Base-by-base conservation (phyloP, 2,329 filamentous ascomycete genomes). In the Aspergillus candidus region DNA sequence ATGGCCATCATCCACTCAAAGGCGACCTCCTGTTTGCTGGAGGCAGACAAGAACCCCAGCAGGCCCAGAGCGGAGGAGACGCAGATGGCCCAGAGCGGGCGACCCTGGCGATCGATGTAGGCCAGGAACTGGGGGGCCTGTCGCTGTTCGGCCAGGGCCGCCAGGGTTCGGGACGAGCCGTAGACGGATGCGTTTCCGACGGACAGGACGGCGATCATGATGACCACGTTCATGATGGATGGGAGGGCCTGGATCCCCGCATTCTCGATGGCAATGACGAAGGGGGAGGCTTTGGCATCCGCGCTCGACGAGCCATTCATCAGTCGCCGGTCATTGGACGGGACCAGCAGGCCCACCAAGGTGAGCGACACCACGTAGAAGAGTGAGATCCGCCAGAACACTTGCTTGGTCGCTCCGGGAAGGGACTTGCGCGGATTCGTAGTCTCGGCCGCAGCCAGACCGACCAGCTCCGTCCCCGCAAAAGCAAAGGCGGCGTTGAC, bases 131-230 rank as follows among this genome's bases (percentile, higher is more conserved):
- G 76, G 6, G 90, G 89, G 0, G 87, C 89, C 62, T 93, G 88
- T 43, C 82, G 79, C 65, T 94, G 88, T 63, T 95, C 89, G 35
- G 90, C 89, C 2, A 96, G 78, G 3, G 90, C 89, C 18, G 89
- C 88, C 6, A 97, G 79, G 2, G 90, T 96, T 56, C 91, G 83
- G 1, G 88, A 94, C 17, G 88, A 91, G 31, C 89, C 91, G 58
- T 94, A 97, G 47, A 96, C 84, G 49, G 89, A 83, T 6, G 88
- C 91, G 67, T 95, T 96, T 46, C 89, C 89, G 47, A 96, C 90
- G 1, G 88, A 94, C 15, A 96, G 72, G 15, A 95, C 89, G 14
- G 90, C 85, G 50, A 94, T 81, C 60, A 96, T 81, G 63, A 96
- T 95, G 48, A 96, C 88, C n/a, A 81, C 82, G 66, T 97, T 96